Evolutionary conservation across 495 filamentous ascomycete genomes (phyloP).

Genomic region (Xylaria grammica): DNA sequence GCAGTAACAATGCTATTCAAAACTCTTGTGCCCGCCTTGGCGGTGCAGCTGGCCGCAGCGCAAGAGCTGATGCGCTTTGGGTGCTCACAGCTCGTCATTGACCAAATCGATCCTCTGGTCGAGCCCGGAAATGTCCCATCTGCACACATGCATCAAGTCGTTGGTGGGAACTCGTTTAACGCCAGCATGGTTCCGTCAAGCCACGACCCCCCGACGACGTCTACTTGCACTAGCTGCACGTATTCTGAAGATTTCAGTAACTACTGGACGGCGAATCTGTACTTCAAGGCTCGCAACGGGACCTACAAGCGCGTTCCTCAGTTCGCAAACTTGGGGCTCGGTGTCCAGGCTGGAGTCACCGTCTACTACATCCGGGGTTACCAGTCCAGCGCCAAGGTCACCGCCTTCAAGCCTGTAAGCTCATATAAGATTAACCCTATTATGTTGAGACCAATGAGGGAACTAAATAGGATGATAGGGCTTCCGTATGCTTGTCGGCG

Average conservation of each 20-base stretch:
- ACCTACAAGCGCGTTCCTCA: conserved; percentile 55
- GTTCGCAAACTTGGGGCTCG: conserved; percentile 50
- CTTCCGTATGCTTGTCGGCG: conserved; percentile 53
- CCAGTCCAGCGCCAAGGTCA: conserved; percentile 48
- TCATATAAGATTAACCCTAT: conserved; percentile 21
- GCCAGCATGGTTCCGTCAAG: conserved; percentile 43
- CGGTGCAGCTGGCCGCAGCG: conserved; percentile 39
- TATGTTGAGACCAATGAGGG: conserved; percentile 22
- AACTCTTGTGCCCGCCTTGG: conserved; percentile 36
- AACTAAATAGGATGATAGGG: conserved; percentile 30
- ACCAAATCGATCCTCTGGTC: conserved; percentile 50
- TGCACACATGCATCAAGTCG: conserved; percentile 49
- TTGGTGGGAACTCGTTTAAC: conserved; percentile 51
- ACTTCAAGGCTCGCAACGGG: conserved; percentile 52
- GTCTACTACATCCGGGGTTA: conserved; percentile 59
- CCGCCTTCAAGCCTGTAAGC: conserved; percentile 52
- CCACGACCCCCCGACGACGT: conserved; percentile 42
- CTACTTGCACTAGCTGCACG: conserved; percentile 47
- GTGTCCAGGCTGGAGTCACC: conserved; percentile 49
- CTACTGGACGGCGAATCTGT: conserved; percentile 53
- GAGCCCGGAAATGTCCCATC: conserved; percentile 46
- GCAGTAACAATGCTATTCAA: conserved; percentile 32
- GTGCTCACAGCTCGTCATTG: conserved; percentile 51
- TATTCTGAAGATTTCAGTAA: conserved; percentile 50
- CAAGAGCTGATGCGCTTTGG: conserved; percentile 55